Percentiles rank a stretch among this genome's conserved stretches.
phyloP scores from a whole-genome alignment of 2,329 filamentous ascomycete genomes.

The Sclerotiophoma versabilis region DNA sequence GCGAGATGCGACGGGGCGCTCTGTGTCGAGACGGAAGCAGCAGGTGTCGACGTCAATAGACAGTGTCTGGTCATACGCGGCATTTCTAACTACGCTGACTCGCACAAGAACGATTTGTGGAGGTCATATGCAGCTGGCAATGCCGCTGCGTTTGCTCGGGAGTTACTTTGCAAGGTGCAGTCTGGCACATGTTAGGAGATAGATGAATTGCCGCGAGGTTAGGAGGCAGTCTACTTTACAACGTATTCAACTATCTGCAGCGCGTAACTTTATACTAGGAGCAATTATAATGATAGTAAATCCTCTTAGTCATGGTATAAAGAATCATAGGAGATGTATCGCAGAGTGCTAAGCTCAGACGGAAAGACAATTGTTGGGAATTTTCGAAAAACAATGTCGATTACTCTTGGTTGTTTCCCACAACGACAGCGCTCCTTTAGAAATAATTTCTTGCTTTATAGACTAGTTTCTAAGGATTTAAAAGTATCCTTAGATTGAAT shows the following conservation, averaged over 20 bases:
- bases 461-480: no score
- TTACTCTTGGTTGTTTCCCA: no score
- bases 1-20: slow-evolving; percentile 12
- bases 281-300: no score
- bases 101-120: slow-evolving; percentile 21
- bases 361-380: background rate
- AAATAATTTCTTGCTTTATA: no score
- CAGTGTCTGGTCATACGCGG: slow-evolving; percentile 20
- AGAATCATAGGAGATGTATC: background rate
- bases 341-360: background rate
- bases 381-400: background rate
- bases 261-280: no score
- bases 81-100: slow-evolving; percentile 22
- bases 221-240: background rate
- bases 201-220: background rate
- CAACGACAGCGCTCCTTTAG: no score
- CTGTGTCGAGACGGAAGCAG: slow-evolving; percentile 20
- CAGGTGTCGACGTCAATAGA: slow-evolving; percentile 17
- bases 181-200: background rate
- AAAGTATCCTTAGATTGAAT: no score
- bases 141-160: slow-evolving; percentile 18
- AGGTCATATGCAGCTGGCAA: slow-evolving; percentile 15
- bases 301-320: no score
- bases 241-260: no score
- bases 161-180: slow-evolving; percentile 3